Evolutionary conservation across 148 eudicot species (phyloP).

Genomic region (Camellia sinensis): DNA sequence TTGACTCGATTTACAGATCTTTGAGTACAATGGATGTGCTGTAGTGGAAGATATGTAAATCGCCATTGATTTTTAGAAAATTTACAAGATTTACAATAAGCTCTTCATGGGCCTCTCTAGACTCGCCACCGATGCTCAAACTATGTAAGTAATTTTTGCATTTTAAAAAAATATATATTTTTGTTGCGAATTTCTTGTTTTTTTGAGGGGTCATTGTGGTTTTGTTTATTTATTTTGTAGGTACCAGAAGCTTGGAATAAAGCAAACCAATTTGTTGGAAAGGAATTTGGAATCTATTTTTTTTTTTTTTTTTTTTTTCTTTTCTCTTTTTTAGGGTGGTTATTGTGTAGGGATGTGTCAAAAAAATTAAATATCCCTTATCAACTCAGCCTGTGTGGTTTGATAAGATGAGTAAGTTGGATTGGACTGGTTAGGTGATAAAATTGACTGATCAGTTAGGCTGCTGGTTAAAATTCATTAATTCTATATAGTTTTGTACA

Average conservation of each 20-base stretch:
- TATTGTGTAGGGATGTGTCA: no score
- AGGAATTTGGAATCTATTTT: neutral
- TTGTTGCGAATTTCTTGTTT: neutral
- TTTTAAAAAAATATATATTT: neutral
- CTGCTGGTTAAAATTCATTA: no score
- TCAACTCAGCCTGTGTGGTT: no score
- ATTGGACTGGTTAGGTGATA: no score
- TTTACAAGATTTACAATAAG: neutral
- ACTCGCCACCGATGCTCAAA: neutral
- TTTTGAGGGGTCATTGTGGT: neutral
- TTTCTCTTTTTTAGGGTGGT: no score
- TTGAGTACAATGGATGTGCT: neutral
- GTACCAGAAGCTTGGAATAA: neutral
- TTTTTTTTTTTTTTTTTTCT: no score
- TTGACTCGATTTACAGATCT: neutral
- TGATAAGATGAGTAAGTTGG: no score
- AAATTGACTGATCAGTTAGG: no score
- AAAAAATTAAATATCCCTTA: no score
- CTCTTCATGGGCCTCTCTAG: neutral
- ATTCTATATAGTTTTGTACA: no score
- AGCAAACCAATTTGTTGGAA: neutral
- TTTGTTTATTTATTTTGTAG: neutral
- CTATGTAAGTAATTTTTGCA: neutral
- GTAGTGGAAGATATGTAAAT: neutral
- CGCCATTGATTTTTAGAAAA: neutral